These are phyloP conservation scores for Pistacia integerrima DNA, from an alignment of 345 rosid species.

Conservation along the genomic window DNA sequence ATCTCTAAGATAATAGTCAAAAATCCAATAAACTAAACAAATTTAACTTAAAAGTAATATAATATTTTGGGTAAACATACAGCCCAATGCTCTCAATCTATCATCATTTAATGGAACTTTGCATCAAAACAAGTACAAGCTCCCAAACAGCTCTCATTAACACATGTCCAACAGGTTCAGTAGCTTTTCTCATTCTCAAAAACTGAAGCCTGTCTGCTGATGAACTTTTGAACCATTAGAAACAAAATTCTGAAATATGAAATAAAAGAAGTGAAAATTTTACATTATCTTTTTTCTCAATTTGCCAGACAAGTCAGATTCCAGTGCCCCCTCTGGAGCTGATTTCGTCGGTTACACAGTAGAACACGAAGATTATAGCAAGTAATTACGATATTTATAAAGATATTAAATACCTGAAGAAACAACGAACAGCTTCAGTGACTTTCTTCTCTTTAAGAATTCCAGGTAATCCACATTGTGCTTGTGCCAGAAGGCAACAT, in stretches of 20 bases:
- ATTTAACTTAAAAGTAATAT: neutral
- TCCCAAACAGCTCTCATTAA: neutral
- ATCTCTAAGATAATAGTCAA: neutral
- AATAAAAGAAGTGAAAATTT: neutral
- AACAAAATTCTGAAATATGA: neutral
- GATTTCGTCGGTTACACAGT: neutral
- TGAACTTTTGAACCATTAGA: conserved; percentile 4
- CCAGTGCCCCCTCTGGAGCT: neutral
- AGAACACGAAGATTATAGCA: neutral
- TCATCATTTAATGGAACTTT: neutral
- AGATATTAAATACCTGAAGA: conserved; percentile 63
- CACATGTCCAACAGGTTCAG: neutral
- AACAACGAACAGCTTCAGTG: conserved; percentile 77
- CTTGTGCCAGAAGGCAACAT: conserved; percentile 87
- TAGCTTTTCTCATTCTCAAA: neutral
- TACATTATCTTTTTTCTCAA: neutral
- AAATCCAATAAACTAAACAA: neutral
- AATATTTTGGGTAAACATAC: neutral
- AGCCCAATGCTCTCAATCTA: neutral
- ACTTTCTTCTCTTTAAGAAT: conserved; percentile 68
- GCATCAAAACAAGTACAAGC: neutral
- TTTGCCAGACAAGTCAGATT: neutral
- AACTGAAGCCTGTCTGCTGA: neutral
- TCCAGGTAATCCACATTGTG: conserved; percentile 60
- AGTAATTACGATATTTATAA: neutral